phyloP scores from a whole-genome alignment of 2,329 filamentous ascomycete genomes.

The Phyllosticta ampelicida region DNA sequence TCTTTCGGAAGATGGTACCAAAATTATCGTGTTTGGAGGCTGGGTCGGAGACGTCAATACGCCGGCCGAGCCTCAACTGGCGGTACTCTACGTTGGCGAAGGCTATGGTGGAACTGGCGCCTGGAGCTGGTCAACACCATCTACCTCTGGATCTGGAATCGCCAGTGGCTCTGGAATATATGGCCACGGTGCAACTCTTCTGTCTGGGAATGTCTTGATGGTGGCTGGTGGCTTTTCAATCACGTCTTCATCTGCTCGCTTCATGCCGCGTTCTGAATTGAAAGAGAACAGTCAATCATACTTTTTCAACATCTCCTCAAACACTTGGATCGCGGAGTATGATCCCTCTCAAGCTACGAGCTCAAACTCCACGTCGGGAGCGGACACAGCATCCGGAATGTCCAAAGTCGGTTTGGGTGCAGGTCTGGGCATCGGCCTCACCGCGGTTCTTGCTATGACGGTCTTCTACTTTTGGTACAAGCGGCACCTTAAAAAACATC shows the following conservation, averaged over 20 bases:
- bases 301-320: slow-evolving; percentile 53
- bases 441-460: slow-evolving; percentile 31
- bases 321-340: slow-evolving; percentile 48
- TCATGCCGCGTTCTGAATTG: slow-evolving; percentile 25
- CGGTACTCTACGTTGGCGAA: slow-evolving; percentile 61
- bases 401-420: slow-evolving; percentile 36
- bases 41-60: slow-evolving; percentile 78
- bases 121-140: slow-evolving; percentile 62
- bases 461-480: slow-evolving; percentile 39
- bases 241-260: slow-evolving; percentile 25
- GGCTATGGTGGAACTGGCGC: slow-evolving; percentile 52
- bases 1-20: slow-evolving; percentile 64
- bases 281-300: slow-evolving; percentile 37
- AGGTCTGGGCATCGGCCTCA: slow-evolving; percentile 35
- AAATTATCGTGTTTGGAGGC: slow-evolving; percentile 73
- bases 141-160: slow-evolving; percentile 34
- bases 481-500: slow-evolving; percentile 28
- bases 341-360: slow-evolving; percentile 27
- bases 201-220: slow-evolving; percentile 52
- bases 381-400: slow-evolving; percentile 15
- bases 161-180: slow-evolving; percentile 41
- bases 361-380: slow-evolving; percentile 4
- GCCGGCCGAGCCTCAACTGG: slow-evolving; percentile 72
- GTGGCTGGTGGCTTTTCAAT: slow-evolving; percentile 49
- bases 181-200: slow-evolving; percentile 51